These are phyloP conservation scores for Hypoxylon perforatum DNA, from an alignment of 495 filamentous ascomycete genomes.

Conservation along the genomic window DNA sequence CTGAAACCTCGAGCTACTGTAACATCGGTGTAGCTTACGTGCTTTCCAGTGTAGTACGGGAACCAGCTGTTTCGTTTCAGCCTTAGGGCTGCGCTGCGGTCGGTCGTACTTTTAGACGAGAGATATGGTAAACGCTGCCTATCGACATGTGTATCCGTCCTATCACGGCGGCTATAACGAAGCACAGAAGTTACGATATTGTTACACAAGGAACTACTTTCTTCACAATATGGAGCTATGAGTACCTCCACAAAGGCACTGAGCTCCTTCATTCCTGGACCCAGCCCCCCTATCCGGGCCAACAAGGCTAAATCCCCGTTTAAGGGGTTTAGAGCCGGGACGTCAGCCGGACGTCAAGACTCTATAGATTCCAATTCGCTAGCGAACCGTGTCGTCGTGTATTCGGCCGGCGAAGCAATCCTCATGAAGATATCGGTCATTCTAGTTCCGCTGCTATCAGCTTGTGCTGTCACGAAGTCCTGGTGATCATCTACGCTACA, in stretches of 20 bases:
- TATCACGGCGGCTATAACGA: too few relatives aligned
- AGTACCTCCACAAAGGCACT: too few relatives aligned
- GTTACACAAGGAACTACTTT: too few relatives aligned
- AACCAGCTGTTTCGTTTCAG: conserved; percentile 21
- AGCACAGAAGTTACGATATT: too few relatives aligned
- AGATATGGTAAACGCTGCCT: not conserved
- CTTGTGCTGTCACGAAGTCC: not conserved
- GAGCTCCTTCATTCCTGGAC: too few relatives aligned
- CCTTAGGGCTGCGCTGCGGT: not conserved
- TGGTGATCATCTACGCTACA: not conserved
- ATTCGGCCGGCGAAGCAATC: not conserved
- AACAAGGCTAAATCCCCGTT: not conserved
- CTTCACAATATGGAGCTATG: too few relatives aligned
- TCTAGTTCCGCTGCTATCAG: not conserved
- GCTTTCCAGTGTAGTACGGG: conserved; percentile 7
- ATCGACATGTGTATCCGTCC: too few relatives aligned
- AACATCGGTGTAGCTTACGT: not conserved
- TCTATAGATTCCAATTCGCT: not conserved
- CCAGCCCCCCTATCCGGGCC: not conserved
- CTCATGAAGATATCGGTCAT: not conserved
- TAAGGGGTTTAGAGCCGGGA: too few relatives aligned
- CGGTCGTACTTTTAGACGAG: not conserved
- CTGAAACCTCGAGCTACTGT: not conserved
- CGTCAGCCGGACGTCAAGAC: too few relatives aligned
- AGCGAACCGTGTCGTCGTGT: conserved; percentile 12